A percentile compares a stretch with the other conserved stretches of the same genome.
Evolutionary conservation across 2,329 filamentous ascomycete genomes (phyloP).

Genomic region (Hymenoscyphus fructigenus): DNA sequence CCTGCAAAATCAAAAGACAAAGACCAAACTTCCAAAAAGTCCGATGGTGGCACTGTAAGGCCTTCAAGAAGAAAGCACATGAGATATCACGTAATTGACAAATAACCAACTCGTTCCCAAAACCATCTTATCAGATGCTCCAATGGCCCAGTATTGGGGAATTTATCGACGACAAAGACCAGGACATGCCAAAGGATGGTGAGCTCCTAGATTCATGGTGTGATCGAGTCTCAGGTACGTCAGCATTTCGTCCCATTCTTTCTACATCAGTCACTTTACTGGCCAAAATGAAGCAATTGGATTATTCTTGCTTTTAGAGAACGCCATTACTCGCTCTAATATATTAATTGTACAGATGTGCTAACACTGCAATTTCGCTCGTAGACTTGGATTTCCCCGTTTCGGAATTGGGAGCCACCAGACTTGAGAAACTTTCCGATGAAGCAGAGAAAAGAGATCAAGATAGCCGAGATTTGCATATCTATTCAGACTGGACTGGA

Average conservation of each 20-base stretch:
- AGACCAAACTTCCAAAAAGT: neutral
- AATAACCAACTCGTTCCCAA: too few relatives aligned
- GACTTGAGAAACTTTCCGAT: conserved; percentile 18
- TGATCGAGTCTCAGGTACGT: conserved; percentile 19
- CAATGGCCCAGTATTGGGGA: conserved; percentile 24
- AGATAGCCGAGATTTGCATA: conserved; percentile 20
- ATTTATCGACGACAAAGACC: conserved; percentile 23
- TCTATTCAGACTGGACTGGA: conserved; percentile 28
- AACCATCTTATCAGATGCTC: conserved; percentile 13
- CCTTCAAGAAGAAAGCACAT: too few relatives aligned
- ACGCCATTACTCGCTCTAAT: too few relatives aligned
- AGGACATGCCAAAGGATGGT: conserved; percentile 24
- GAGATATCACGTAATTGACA: too few relatives aligned
- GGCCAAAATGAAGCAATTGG: too few relatives aligned
- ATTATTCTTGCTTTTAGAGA: too few relatives aligned
- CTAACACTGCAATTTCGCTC: too few relatives aligned
- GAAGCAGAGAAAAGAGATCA: conserved; percentile 23
- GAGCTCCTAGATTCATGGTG: conserved; percentile 18
- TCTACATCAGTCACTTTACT: too few relatives aligned
- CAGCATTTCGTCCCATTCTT: too few relatives aligned
- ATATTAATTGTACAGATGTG: too few relatives aligned
- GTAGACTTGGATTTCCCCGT: conserved; percentile 12
- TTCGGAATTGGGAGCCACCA: conserved; percentile 14
- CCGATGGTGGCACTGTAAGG: too few relatives aligned
- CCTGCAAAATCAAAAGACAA: neutral